phyloP scores from a whole-genome alignment of 495 filamentous ascomycete genomes.

The Neurospora terricola region DNA sequence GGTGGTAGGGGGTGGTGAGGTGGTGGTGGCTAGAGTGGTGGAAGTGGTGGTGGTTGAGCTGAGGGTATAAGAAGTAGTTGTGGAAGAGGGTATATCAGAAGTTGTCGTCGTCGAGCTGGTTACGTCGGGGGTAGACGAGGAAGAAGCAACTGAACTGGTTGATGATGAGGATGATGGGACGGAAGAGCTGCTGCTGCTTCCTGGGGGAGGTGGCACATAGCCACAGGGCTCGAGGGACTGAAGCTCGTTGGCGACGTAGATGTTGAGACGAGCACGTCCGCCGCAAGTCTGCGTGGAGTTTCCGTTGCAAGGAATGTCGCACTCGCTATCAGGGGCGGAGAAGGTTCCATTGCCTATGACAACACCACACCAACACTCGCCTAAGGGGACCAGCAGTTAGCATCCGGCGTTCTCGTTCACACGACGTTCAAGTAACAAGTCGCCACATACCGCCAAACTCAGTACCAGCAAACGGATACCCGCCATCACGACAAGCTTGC shows the following conservation, averaged over 20 bases:
- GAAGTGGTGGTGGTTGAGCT: slow-evolving; percentile 9
- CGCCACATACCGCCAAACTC: slow-evolving; percentile 35
- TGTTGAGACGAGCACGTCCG: slow-evolving; percentile 29
- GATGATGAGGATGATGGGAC: not conserved
- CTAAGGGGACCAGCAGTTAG: slow-evolving; percentile 13
- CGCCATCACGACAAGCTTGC: slow-evolving; percentile 31
- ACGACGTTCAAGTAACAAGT: slow-evolving; percentile 3
- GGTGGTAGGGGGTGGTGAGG: slow-evolving; percentile 11
- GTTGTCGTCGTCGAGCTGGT: not conserved
- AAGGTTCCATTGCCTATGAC: slow-evolving; percentile 39
- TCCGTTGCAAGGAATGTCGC: slow-evolving; percentile 41
- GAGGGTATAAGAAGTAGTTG: slow-evolving; percentile 5
- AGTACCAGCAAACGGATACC: slow-evolving; percentile 42
- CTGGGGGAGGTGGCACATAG: slow-evolving; percentile 16
- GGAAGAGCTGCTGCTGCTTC: not conserved
- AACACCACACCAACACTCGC: slow-evolving; percentile 35
- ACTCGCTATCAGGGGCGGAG: slow-evolving; percentile 26
- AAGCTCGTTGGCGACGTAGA: slow-evolving; percentile 35
- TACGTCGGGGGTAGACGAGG: not conserved
- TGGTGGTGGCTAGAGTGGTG: slow-evolving; percentile 8
- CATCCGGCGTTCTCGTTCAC: not conserved
- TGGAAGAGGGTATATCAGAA: not conserved
- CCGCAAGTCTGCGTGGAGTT: slow-evolving; percentile 36
- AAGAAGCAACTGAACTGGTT: not conserved
- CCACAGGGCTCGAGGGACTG: slow-evolving; percentile 38